A percentile compares a stretch with the other conserved stretches of the same genome.
These are phyloP conservation scores for Trametes coccinea DNA, from an alignment of 768 basidiomycete genomes.

Conservation along the genomic window DNA sequence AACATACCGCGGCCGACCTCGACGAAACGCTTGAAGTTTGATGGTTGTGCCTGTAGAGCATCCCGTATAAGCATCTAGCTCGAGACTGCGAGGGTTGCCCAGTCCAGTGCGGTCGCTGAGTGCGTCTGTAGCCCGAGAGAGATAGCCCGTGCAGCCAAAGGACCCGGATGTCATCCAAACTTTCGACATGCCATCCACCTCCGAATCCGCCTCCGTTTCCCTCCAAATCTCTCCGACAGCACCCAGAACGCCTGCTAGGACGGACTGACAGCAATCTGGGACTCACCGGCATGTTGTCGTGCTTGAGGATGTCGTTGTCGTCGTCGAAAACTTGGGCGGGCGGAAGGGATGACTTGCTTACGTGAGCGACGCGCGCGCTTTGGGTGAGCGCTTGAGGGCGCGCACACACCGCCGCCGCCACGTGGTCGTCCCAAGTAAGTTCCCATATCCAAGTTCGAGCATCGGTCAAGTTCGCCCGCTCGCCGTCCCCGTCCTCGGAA, in stretches of 20 bases:
- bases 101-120: neutral
- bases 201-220: conserved; percentile 7
- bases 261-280: conserved; percentile 15
- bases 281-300: conserved; percentile 32
- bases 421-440: conserved; percentile 7
- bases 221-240: conserved; percentile 3
- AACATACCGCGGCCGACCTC: conserved; percentile 91
- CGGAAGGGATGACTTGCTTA: conserved; percentile 15
- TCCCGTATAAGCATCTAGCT: conserved; percentile 3
- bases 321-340: conserved; percentile 17
- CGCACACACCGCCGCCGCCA: conserved; percentile 15
- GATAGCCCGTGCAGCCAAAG: conserved; percentile 1
- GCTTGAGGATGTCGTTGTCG: conserved; percentile 26
- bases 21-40: conserved; percentile 95
- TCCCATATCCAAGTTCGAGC: neutral
- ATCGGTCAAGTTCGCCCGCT: conserved; percentile 15
- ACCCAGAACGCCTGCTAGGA: conserved; percentile 4
- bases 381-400: conserved; percentile 3
- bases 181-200: conserved; percentile 22
- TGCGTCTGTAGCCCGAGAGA: neutral
- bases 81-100: neutral
- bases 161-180: conserved; percentile 26
- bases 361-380: conserved; percentile 16
- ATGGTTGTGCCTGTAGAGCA: conserved; percentile 37
- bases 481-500: neutral